Evolutionary conservation across 495 filamentous ascomycete species (phyloP).

Genomic region (Hyphodiscus hymeniophilus): DNA sequence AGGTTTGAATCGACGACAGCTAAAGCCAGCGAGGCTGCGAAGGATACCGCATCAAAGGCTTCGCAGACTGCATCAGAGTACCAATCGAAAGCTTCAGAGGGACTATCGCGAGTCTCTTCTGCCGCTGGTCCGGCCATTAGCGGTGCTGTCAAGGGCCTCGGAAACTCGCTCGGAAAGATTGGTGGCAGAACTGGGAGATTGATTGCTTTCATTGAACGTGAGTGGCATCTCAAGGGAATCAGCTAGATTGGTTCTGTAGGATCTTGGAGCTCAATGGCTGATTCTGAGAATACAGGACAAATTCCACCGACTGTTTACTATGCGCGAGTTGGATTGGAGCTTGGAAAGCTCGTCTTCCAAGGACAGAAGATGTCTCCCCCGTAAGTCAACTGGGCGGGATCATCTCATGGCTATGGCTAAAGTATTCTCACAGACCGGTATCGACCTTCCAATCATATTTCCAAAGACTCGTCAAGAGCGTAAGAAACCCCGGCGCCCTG

Average conservation of each 20-base stretch:
- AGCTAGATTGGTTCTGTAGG: conserved; percentile 2
- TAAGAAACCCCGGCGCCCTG: conserved; percentile 54
- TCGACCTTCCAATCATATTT: conserved; percentile 83
- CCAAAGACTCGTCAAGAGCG: conserved; percentile 57
- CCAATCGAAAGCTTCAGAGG: conserved; percentile 72
- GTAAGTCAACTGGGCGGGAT: too few relatives aligned
- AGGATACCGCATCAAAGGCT: conserved; percentile 52
- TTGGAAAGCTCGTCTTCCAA: conserved; percentile 77
- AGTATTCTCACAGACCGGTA: conserved; percentile 45
- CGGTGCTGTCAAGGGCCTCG: conserved; percentile 55
- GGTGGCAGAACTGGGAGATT: conserved; percentile 79
- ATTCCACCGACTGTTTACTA: conserved; percentile 87
- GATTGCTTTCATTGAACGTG: conserved; percentile 80
- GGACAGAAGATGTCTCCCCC: conserved; percentile 89
- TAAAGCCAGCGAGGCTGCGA: conserved; percentile 55
- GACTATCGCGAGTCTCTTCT: conserved; percentile 73
- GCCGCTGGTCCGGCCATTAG: conserved; percentile 71
- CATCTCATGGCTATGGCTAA: background rate
- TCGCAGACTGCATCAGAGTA: conserved; percentile 54
- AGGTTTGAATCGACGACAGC: conserved; percentile 53
- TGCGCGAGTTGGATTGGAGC: conserved; percentile 76
- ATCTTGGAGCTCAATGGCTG: conserved; percentile 19
- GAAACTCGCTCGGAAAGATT: conserved; percentile 60
- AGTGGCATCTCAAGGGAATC: conserved; percentile 29
- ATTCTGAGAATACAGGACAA: conserved; percentile 50